These are phyloP conservation scores for Linaria vulgaris DNA, from an alignment of 257 asterid genomes.

Conservation along the genomic window DNA sequence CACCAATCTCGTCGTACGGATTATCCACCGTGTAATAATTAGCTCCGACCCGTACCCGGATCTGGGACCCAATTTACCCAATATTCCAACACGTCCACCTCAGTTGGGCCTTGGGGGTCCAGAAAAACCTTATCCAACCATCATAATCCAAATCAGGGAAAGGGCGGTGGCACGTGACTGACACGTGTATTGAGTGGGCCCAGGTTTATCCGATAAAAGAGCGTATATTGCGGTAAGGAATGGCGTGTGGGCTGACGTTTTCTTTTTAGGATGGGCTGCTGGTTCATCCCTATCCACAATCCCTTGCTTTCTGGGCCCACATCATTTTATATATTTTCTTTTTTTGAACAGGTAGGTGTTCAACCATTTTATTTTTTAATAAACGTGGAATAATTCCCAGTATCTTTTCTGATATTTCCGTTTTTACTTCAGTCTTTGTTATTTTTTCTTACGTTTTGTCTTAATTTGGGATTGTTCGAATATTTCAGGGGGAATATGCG, in stretches of 20 bases:
- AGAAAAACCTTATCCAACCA: neutral
- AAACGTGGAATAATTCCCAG: slow-evolving; percentile 35
- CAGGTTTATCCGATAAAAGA: slow-evolving; percentile 42
- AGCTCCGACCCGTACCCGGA: slow-evolving; percentile 2
- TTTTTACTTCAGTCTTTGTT: no score
- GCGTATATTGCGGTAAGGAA: slow-evolving; percentile 35
- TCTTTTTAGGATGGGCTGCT: slow-evolving; percentile 27
- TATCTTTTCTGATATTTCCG: neutral
- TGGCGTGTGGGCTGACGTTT: slow-evolving; percentile 42
- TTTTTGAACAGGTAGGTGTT: neutral
- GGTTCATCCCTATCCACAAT: slow-evolving; percentile 41
- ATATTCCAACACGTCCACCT: neutral
- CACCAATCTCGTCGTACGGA: slow-evolving; percentile 18
- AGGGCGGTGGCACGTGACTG: slow-evolving; percentile 28
- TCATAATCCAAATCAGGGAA: neutral
- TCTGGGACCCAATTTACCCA: neutral
- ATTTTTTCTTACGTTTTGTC: no score
- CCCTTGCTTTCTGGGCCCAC: slow-evolving; percentile 23
- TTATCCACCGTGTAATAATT: slow-evolving; percentile 28
- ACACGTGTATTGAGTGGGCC: slow-evolving; percentile 41
- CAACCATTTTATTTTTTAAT: no score
- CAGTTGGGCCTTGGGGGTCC: neutral
- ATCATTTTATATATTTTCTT: neutral
- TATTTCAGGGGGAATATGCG: no score
- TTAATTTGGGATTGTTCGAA: no score